Evolutionary conservation across 2,329 filamentous ascomycete species (phyloP).

Genomic region (Alternaria rosae): DNA sequence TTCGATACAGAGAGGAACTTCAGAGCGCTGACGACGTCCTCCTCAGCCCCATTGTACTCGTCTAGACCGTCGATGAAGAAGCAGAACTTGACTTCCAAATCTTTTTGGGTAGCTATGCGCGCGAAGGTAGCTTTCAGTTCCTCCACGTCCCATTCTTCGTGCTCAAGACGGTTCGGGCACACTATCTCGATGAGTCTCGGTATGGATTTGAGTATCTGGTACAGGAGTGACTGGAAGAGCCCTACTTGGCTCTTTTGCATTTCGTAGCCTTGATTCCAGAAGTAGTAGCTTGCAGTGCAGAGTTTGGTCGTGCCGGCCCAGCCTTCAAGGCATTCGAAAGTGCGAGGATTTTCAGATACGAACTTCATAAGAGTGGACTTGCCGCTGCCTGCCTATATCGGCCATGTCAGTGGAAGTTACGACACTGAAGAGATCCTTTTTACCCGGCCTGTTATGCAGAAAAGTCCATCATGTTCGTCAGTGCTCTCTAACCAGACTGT

Average conservation of each 20-base stretch:
- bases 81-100: constrained; percentile 10
- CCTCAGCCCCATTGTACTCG: constrained; percentile 3
- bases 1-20: not conserved
- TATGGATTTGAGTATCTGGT: constrained; percentile 16
- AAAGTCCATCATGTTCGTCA: not conserved
- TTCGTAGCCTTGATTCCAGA: constrained; percentile 22
- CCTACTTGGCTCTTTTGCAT: constrained; percentile 20
- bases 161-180: not conserved
- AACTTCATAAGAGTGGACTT: constrained; percentile 57
- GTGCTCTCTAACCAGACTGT: constrained; percentile 15
- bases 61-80: constrained; percentile 16
- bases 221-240: constrained; percentile 17
- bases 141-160: constrained; percentile 17
- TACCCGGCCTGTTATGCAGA: constrained; percentile 22
- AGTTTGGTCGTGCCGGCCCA: constrained; percentile 48
- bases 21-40: constrained; percentile 9
- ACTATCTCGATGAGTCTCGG: constrained; percentile 13
- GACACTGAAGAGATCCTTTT: not conserved
- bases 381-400: constrained; percentile 52
- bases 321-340: constrained; percentile 32
- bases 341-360: constrained; percentile 18
- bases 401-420: not conserved
- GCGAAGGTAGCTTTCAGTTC: constrained; percentile 10
- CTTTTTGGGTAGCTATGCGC: not conserved
- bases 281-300: constrained; percentile 32